Evolutionary conservation across 1,139 yeast genomes (phyloP).

Genomic region (Taphrina betulina): DNA sequence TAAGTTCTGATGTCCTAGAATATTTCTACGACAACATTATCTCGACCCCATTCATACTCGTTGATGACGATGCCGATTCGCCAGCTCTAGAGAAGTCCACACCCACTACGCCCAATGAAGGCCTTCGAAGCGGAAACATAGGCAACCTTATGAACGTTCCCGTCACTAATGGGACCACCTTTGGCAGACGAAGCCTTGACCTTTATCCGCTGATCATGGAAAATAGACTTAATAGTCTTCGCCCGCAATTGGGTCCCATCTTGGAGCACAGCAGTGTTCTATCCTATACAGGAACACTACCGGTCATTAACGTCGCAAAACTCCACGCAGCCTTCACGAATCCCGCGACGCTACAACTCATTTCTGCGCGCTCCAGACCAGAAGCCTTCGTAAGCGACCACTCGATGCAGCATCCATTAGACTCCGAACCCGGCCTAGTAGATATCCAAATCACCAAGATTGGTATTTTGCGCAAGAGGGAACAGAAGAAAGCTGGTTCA

Average conservation of each 20-base stretch:
- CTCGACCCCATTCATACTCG: conserved; percentile 53
- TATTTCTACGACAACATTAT: conserved; percentile 67
- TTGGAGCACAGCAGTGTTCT: conserved; percentile 43
- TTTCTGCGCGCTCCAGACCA: conserved; percentile 46
- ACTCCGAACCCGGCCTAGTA: conserved; percentile 46
- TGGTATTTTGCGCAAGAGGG: conserved; percentile 47
- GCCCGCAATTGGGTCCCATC: conserved; percentile 43
- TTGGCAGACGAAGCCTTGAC: conserved; percentile 41
- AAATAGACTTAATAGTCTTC: conserved; percentile 43
- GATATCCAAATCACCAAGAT: conserved; percentile 47
- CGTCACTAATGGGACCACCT: conserved; percentile 28
- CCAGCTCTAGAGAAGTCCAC: neutral
- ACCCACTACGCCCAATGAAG: conserved; percentile 13
- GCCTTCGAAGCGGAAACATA: conserved; percentile 2
- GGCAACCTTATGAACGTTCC: neutral
- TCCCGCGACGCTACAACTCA: conserved; percentile 46
- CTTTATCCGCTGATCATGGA: conserved; percentile 48
- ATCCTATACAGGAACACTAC: conserved; percentile 40
- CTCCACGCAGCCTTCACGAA: conserved; percentile 43
- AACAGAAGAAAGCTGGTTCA: conserved; percentile 44
- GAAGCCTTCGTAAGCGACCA: conserved; percentile 43
- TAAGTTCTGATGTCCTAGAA: conserved; percentile 48
- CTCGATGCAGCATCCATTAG: conserved; percentile 33
- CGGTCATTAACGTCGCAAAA: conserved; percentile 40
- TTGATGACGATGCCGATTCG: conserved; percentile 44